Base-by-base conservation (phyloP, 2,329 filamentous ascomycete species). In the Xylariaceae sp. region DNA sequence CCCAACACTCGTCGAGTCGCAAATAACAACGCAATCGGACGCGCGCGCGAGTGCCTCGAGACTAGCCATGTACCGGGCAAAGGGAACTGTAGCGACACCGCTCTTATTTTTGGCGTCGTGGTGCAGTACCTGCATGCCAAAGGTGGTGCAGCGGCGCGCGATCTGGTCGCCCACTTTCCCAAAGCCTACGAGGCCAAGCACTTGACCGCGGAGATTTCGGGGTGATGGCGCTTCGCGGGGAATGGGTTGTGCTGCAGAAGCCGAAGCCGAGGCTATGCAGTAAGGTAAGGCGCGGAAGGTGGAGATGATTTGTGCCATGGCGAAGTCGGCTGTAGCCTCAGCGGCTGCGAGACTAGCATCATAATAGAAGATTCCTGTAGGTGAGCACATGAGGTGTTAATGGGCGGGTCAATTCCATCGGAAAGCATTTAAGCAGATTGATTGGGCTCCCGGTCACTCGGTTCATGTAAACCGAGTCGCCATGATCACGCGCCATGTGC, bases 321-420 rank as follows among this genome's bases (percentile, higher is more conserved):
- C 82, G 57, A 87, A 82, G 68, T 90, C 87, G 47, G 86, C 86
- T 1, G 89, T 86, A 4, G 86, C 82, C 63, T 90, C 87, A 6
- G 84, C 84, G 34, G 85, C 85, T 0, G 86, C 85, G 1, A 83
- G 77, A 1, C 85, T 86, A 2, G 83, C 80, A 70, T 90, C 89
- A 74, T 86, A 89, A 71, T 89, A 90, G 48, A 86, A 71, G 57
- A 88, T 80, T 36, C 83, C 80, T 80, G 47, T 36, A 7, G 2
- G 13, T 34, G 32, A n/a, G 6, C n/a, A 16, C 37, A n/a, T n/a
- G 18, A 3, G 41, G 15, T 43, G 41, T 43, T 29, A 43, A 21
- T 43, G 9, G 4, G 13, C 13, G 32, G 13, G 32, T 34, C 13
- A 15, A 15, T 34, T 34, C 13, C 32, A 34, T 3, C 6, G 13